phyloP scores from a whole-genome alignment of 192 early-diverging fungal genomes.

The Gigaspora rosea region DNA sequence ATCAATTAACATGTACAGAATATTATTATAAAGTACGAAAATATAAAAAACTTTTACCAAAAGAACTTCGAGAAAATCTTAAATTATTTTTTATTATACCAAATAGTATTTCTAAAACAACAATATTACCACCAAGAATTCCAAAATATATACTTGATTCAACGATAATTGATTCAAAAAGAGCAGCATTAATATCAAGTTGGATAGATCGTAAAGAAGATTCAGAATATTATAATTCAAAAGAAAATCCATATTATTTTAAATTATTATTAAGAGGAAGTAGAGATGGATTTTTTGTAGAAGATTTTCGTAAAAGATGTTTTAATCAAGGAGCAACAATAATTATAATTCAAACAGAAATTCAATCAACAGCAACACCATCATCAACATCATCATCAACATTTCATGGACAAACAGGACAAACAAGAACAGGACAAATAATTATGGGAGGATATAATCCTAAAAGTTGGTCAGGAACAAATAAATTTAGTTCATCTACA shows the following conservation, averaged over 20 bases:
- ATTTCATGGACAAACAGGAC: background rate
- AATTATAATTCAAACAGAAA: background rate
- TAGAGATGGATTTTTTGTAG: conserved; percentile 12
- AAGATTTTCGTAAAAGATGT: conserved; percentile 12
- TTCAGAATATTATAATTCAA: background rate
- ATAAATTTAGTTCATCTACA: background rate
- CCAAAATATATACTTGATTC: conserved; percentile 12
- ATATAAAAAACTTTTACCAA: conserved; percentile 12
- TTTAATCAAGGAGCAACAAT: conserved; percentile 4
- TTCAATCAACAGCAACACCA: too few species aligned
- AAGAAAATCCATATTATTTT: conserved; percentile 17
- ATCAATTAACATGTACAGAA: conserved; percentile 4
- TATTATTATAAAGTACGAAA: conserved; percentile 22
- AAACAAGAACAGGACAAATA: background rate
- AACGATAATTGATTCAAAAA: background rate
- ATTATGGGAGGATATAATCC: conserved; percentile 29
- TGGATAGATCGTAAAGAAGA: conserved; percentile 25
- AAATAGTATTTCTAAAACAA: background rate
- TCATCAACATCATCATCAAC: too few species aligned
- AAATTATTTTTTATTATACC: conserved; percentile 1
- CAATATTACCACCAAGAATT: conserved; percentile 5
- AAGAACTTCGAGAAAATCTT: conserved; percentile 6
- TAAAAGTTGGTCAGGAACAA: conserved; percentile 11
- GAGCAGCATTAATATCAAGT: conserved; percentile 11
- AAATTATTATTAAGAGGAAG: background rate